phyloP scores from a whole-genome alignment of 2,329 filamentous ascomycete species.

The Epichloe typhina region DNA sequence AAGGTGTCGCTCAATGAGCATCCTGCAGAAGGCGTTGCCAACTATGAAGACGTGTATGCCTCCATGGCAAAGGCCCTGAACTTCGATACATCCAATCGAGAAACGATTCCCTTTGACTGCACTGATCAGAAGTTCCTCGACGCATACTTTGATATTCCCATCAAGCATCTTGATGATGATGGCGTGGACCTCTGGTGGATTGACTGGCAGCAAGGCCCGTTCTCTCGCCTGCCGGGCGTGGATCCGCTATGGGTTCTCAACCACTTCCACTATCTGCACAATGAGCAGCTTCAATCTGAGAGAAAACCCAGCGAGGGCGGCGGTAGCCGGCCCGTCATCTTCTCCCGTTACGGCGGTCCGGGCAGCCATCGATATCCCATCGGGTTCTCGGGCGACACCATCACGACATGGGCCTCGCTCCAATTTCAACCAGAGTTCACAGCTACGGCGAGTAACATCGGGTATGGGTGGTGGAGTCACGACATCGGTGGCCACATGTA shows the following conservation, averaged over 20 bases:
- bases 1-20: slow-evolving; percentile 49
- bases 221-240: slow-evolving; percentile 40
- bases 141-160: slow-evolving; percentile 44
- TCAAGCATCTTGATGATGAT: slow-evolving; percentile 39
- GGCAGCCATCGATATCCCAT: slow-evolving; percentile 52
- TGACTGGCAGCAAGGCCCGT: slow-evolving; percentile 51
- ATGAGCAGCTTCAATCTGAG: slow-evolving; percentile 20
- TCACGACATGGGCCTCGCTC: slow-evolving; percentile 46
- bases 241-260: slow-evolving; percentile 54
- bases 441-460: slow-evolving; percentile 51
- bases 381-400: slow-evolving; percentile 50
- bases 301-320: slow-evolving; percentile 12
- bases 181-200: slow-evolving; percentile 55
- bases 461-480: slow-evolving; percentile 57
- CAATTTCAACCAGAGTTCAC: slow-evolving; percentile 55
- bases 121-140: slow-evolving; percentile 40
- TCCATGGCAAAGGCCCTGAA: slow-evolving; percentile 38
- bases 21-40: slow-evolving; percentile 43
- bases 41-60: slow-evolving; percentile 42
- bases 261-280: slow-evolving; percentile 49
- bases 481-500: slow-evolving; percentile 52
- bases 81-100: slow-evolving; percentile 34
- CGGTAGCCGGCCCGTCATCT: slow-evolving; percentile 31
- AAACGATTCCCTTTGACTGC: slow-evolving; percentile 43
- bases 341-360: slow-evolving; percentile 49